These are phyloP conservation scores for Ocimum tenuiflorum DNA, from an alignment of 257 asterid genomes.

Conservation along the genomic window DNA sequence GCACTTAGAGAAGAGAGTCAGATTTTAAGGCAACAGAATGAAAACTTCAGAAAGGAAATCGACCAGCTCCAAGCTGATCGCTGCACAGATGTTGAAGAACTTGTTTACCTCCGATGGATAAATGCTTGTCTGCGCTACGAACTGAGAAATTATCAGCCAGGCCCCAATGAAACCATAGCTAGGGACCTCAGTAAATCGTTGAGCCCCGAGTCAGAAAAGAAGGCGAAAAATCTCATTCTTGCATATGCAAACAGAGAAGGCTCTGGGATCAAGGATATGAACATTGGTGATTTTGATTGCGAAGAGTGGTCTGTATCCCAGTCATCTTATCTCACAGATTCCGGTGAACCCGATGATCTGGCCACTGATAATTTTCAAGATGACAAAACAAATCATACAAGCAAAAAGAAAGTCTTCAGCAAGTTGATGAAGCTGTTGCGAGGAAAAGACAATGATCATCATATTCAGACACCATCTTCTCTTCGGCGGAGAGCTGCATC, in stretches of 20 bases:
- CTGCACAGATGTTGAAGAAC: constrained; percentile 70
- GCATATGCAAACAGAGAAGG: constrained; percentile 63
- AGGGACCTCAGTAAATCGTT: constrained; percentile 70
- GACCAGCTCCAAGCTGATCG: constrained; percentile 61
- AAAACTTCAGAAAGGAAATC: constrained; percentile 52
- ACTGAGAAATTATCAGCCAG: constrained; percentile 53
- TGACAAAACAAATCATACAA: constrained; percentile 24
- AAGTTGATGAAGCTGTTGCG: constrained; percentile 51
- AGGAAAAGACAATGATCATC: constrained; percentile 43
- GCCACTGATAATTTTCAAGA: constrained; percentile 29
- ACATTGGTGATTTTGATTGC: constrained; percentile 37
- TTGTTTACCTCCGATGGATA: constrained; percentile 89
- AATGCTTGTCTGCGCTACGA: constrained; percentile 87
- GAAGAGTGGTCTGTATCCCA: constrained; percentile 57
- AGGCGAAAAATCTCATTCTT: constrained; percentile 72
- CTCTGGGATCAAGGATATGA: constrained; percentile 23
- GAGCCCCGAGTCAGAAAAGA: constrained; percentile 78
- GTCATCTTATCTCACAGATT: constrained; percentile 49
- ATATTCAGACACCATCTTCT: constrained; percentile 27
- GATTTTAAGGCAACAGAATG: constrained; percentile 46
- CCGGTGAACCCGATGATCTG: constrained; percentile 44
- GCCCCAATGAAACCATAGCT: constrained; percentile 52
- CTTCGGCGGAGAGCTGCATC: constrained; percentile 23
- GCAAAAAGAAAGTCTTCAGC: constrained; percentile 40
- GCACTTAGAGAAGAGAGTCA: constrained; percentile 46